phyloP scores from a whole-genome alignment of 192 early-diverging fungal species.

The Coemansia reversa region DNA sequence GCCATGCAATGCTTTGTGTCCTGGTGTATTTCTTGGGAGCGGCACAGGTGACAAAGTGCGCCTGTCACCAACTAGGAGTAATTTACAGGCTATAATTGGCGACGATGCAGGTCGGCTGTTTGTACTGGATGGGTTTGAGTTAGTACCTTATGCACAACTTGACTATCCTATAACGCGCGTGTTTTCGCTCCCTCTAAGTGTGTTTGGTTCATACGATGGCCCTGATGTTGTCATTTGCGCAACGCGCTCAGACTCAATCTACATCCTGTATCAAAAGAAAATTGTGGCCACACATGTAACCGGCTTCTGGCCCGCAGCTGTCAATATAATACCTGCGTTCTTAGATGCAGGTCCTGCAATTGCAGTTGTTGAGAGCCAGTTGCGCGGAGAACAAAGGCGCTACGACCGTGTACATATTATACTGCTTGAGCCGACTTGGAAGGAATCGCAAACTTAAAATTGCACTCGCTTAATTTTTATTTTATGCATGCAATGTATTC shows the following conservation, averaged over 20 bases:
- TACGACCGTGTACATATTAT: background rate
- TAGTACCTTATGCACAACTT: constrained; percentile 29
- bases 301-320: constrained; percentile 33
- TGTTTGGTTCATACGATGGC: constrained; percentile 10
- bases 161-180: constrained; percentile 29
- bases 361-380: constrained; percentile 15
- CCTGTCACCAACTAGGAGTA: background rate
- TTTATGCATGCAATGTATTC: background rate
- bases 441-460: background rate
- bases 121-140: constrained; percentile 37
- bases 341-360: constrained; percentile 14
- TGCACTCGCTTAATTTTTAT: background rate
- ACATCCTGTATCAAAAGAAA: constrained; percentile 24
- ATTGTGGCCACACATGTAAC: constrained; percentile 25
- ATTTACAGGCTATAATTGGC: constrained; percentile 34
- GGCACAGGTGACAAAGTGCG: background rate
- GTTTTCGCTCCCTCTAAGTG: constrained; percentile 25
- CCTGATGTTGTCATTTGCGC: constrained; percentile 38
- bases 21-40: constrained; percentile 24
- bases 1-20: constrained; percentile 22
- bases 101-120: constrained; percentile 33
- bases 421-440: background rate
- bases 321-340: constrained; percentile 14
- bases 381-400: background rate
- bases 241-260: constrained; percentile 39